Conservation (phyloP, 331 rosid genomes). For the Dryas integrifolia region DNA sequence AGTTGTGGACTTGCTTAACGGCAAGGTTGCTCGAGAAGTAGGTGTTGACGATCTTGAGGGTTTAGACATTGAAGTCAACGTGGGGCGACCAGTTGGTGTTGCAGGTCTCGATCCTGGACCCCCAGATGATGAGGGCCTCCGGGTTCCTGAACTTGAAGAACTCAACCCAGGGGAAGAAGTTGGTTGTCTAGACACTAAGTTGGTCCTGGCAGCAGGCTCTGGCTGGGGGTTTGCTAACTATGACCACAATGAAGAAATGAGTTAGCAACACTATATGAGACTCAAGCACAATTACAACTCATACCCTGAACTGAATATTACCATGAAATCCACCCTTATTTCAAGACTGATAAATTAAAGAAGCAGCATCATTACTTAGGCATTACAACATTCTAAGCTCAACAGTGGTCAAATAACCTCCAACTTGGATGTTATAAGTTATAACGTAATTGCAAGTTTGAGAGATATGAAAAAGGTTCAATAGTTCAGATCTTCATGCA, state of each 20-base stretch:
- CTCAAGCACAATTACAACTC: constrained; percentile 12
- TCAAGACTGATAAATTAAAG: background rate
- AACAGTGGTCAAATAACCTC: background rate
- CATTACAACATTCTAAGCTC: background rate
- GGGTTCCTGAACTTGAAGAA: constrained; percentile 60
- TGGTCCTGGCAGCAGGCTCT: constrained; percentile 61
- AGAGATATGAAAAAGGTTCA: background rate
- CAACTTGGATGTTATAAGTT: background rate
- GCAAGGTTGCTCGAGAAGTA: constrained; percentile 63
- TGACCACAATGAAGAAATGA: constrained; percentile 36
- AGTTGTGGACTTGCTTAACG: constrained; percentile 48
- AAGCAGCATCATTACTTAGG: background rate
- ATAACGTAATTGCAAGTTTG: constrained; percentile 7
- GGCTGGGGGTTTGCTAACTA: constrained; percentile 73
- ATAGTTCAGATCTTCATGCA: background rate
- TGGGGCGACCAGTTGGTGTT: constrained; percentile 79
- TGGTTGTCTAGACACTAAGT: constrained; percentile 59
- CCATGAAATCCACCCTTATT: background rate
- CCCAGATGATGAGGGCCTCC: constrained; percentile 77
- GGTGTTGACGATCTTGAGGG: constrained; percentile 89
- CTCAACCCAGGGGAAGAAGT: constrained; percentile 72
- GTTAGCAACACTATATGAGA: constrained; percentile 20
- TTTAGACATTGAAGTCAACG: constrained; percentile 54
- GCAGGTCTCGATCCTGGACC: constrained; percentile 84
- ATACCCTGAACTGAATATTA: background rate